Conservation (phyloP, 352 stramenopile species). For the Elongisporangium prolatum region DNA sequence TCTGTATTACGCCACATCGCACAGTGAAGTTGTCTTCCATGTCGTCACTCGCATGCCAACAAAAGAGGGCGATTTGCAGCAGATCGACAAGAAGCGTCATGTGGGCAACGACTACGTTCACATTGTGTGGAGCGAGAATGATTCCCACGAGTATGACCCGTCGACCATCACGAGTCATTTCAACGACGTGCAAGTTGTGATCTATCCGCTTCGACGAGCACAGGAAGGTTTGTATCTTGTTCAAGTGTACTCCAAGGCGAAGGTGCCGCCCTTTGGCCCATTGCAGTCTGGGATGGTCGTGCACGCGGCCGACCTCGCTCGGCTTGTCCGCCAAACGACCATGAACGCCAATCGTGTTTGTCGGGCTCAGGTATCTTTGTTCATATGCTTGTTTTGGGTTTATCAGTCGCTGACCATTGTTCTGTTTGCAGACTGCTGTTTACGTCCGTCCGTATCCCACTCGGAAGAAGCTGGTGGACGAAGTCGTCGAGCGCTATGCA, state of each 20-base stretch:
- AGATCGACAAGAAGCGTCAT: conserved; percentile 89
- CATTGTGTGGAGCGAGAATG: conserved; percentile 86
- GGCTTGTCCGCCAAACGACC: conserved; percentile 76
- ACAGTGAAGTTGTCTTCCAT: conserved; percentile 86
- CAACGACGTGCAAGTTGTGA: conserved; percentile 85
- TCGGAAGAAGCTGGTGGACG: conserved; percentile 84
- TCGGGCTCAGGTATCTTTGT: conserved; percentile 76
- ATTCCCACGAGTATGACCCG: conserved; percentile 64
- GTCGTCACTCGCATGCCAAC: conserved; percentile 88
- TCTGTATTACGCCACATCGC: conserved; percentile 77
- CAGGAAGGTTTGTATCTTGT: conserved; percentile 71
- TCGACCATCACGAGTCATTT: conserved; percentile 88
- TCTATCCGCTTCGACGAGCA: conserved; percentile 62
- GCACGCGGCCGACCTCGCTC: conserved; percentile 56
- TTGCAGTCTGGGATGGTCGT: conserved; percentile 84
- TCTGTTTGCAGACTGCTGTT: conserved; percentile 52
- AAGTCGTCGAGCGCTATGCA: conserved; percentile 84
- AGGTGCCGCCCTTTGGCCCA: conserved; percentile 74
- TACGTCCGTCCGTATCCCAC: conserved; percentile 85
- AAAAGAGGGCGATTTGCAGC: conserved; percentile 66
- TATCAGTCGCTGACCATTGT: conserved; percentile 8
- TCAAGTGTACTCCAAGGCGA: conserved; percentile 80
- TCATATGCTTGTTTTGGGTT: conserved; percentile 1
- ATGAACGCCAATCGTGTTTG: conserved; percentile 89
- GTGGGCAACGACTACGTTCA: conserved; percentile 87